Conservation (phyloP, 768 basidiomycete species). For the Phylloporus arenicola region DNA sequence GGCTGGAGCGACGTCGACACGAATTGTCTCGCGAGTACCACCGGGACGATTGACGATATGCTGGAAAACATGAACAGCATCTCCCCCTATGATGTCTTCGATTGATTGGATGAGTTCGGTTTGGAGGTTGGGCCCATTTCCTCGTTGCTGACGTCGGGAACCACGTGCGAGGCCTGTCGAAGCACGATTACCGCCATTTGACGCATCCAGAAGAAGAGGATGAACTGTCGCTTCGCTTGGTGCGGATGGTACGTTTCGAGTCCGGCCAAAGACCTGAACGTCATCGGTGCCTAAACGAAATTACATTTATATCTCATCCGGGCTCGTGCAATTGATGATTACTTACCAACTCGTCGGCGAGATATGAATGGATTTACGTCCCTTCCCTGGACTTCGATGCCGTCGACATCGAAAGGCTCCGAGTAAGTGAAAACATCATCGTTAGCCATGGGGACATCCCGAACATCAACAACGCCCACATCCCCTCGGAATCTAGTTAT, state of each 20-base stretch:
- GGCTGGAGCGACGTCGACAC: slow-evolving; percentile 69
- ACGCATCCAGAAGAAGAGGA: slow-evolving; percentile 70
- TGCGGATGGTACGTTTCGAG: slow-evolving; percentile 45
- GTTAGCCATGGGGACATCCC: slow-evolving; percentile 28
- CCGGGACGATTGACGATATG: slow-evolving; percentile 66
- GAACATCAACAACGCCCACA: slow-evolving; percentile 35
- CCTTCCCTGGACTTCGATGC: slow-evolving; percentile 40
- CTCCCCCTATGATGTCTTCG: slow-evolving; percentile 75
- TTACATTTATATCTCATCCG: neutral
- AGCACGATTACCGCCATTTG: slow-evolving; percentile 40
- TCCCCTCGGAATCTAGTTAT: slow-evolving; percentile 36
- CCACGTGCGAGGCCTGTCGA: slow-evolving; percentile 42
- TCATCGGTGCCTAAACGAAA: slow-evolving; percentile 44
- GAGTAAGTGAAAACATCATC: slow-evolving; percentile 55
- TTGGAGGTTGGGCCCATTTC: slow-evolving; percentile 41
- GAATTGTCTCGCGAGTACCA: slow-evolving; percentile 59
- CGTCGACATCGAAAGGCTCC: slow-evolving; percentile 45
- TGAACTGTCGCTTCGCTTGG: slow-evolving; percentile 73
- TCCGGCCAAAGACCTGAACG: slow-evolving; percentile 57
- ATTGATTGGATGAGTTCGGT: slow-evolving; percentile 69
- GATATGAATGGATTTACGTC: slow-evolving; percentile 39
- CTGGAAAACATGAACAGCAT: slow-evolving; percentile 78
- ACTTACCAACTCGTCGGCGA: slow-evolving; percentile 44
- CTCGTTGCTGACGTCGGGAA: slow-evolving; percentile 53
- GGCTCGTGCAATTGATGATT: neutral